Evolutionary conservation across 192 early-diverging fungal species (phyloP).

Genomic region (Polychytrium aggregatum): DNA sequence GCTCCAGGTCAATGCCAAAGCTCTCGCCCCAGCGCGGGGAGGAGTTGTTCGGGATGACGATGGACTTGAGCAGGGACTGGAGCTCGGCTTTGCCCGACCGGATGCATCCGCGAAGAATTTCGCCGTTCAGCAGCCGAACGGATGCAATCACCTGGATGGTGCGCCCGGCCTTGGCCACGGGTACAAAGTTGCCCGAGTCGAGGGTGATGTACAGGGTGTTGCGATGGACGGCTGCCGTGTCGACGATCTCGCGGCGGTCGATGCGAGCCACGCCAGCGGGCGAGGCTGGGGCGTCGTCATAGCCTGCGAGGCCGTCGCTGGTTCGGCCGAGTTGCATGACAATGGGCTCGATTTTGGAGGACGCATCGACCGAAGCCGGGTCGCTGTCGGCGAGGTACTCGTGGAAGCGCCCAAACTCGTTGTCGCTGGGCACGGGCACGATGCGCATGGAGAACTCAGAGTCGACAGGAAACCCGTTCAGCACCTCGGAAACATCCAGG

Average conservation of each 20-base stretch:
- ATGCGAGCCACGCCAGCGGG: too few relatives aligned
- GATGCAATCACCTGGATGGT: slow-evolving; percentile 53
- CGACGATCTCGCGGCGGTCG: too few relatives aligned
- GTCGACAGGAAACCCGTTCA: slow-evolving; percentile 14
- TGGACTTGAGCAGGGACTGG: slow-evolving; percentile 35
- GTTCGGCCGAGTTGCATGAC: too few relatives aligned
- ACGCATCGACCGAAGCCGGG: too few relatives aligned
- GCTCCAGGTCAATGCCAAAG: slow-evolving; percentile 46
- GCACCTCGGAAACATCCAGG: slow-evolving; percentile 30
- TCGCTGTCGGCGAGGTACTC: slow-evolving; percentile 48
- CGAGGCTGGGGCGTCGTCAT: too few relatives aligned
- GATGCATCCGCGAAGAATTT: slow-evolving; percentile 40
- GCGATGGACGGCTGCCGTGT: too few relatives aligned
- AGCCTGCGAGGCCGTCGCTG: too few relatives aligned
- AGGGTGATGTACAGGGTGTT: slow-evolving; percentile 55
- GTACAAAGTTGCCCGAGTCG: slow-evolving; percentile 41
- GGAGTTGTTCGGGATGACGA: slow-evolving; percentile 49
- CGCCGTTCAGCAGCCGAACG: slow-evolving; percentile 42
- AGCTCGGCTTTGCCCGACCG: slow-evolving; percentile 25
- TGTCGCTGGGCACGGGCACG: slow-evolving; percentile 36
- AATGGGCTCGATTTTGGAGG: too few relatives aligned
- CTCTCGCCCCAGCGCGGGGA: slow-evolving; percentile 53
- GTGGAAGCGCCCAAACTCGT: slow-evolving; percentile 33
- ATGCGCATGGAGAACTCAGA: slow-evolving; percentile 37
- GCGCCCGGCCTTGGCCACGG: slow-evolving; percentile 24